Evolutionary conservation across 2,329 filamentous ascomycete species (phyloP), one percentile per base, ranked within the genome.

Genomic region (Fusarium newnesense): DNA sequence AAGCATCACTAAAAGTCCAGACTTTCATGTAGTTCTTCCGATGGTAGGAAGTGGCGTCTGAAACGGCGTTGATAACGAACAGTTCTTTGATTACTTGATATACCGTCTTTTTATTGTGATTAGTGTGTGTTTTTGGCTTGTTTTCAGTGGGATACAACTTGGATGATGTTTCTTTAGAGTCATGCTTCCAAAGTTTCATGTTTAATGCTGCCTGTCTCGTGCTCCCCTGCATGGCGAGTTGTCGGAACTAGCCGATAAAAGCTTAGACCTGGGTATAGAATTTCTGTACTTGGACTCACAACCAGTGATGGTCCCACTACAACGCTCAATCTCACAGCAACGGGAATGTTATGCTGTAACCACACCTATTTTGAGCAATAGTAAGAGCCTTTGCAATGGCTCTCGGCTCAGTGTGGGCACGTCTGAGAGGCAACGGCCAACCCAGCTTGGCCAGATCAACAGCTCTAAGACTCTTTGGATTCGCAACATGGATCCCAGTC

Each of bases 401-500:
- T 60, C 58, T 75, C 49, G 58, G 74, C 52, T 80, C 83, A 56
- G 70, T 81, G 75, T 85, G 84, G 84, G 68, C 79, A 26, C 81
- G 80, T 70, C 34, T 81, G 18, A 65, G 70, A 54, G 67, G 69
- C 24, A 67, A 75, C 47, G 70, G 74, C 32, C 75, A 73, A 39
- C 72, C 72, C 15, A 73, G 79, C 54, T n/a, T 75, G 11, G 62
- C 77, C 21, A 70, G 69, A 71, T 80, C 72, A 75, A 86, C 85
- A 64, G 80, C 83, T 15, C 83, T 83, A 70, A 85, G 85, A 65
- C 81, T 89, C 54, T 80, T 90, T 72, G 84, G 85, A 54, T 84
- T 90, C 67, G 86, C 87, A 58, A 87, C 89, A 30, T 92, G 91
- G 88, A 80, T 92, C 30, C 91, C 91, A 2, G 86, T 89, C 19